Conservation (phyloP, 2,329 filamentous ascomycete genomes). For the Trichoderma asperellum region DNA sequence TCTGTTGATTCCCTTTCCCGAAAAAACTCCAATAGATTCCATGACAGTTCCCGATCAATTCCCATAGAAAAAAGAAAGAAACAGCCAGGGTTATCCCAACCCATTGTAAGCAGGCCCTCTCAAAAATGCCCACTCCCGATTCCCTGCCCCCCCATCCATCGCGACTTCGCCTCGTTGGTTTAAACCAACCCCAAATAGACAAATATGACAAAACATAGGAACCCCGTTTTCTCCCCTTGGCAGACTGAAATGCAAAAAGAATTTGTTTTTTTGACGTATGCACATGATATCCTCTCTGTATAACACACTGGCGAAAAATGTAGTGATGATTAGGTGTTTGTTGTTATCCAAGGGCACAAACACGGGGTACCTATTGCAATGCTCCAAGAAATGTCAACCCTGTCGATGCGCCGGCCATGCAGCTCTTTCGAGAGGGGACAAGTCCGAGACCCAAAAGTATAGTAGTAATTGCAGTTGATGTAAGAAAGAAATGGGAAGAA, state of each 20-base stretch:
- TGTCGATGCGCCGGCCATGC: constrained; percentile 26
- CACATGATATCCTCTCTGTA: constrained; percentile 29
- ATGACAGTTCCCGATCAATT: neutral
- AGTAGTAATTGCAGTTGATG: neutral
- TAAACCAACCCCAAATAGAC: constrained; percentile 20
- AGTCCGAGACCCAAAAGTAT: neutral
- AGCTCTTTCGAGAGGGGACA: constrained; percentile 11
- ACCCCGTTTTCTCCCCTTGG: neutral
- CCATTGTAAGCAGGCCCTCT: constrained; percentile 16
- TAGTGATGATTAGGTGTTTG: constrained; percentile 15
- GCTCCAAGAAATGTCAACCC: constrained; percentile 8
- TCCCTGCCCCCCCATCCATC: neutral
- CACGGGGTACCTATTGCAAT: neutral
- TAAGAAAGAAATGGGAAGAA: neutral
- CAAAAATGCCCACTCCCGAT: neutral
- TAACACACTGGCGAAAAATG: neutral
- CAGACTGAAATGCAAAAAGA: neutral
- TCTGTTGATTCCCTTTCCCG: neutral
- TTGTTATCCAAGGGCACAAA: neutral
- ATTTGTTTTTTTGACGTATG: constrained; percentile 25
- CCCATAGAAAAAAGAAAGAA: neutral
- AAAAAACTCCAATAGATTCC: constrained; percentile 24
- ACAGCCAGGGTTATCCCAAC: constrained; percentile 9
- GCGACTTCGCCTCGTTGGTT: constrained; percentile 24
- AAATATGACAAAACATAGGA: constrained; percentile 20